Percentiles rank a stretch among this genome's conserved stretches.
Conservation (phyloP, 768 basidiomycete genomes). For the Panellus pusillus region DNA sequence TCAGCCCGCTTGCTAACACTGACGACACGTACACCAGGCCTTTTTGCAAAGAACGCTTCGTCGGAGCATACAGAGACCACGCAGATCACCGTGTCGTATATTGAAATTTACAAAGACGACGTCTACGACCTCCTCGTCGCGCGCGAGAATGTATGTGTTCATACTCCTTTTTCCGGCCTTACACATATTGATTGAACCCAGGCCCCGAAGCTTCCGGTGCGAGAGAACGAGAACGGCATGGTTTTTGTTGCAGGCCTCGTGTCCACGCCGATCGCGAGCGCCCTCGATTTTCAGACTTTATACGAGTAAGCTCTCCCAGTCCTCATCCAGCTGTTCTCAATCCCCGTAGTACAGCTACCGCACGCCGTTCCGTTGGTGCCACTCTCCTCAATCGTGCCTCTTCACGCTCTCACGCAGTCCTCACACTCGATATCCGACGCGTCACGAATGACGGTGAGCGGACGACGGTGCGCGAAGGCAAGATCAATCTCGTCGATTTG, state of each 20-base stretch:
- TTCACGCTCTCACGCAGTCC: constrained; percentile 86
- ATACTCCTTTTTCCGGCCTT: background rate
- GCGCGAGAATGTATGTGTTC: constrained; percentile 57
- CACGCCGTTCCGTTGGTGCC: constrained; percentile 79
- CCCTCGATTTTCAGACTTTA: constrained; percentile 45
- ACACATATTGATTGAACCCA: constrained; percentile 13
- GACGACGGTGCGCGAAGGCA: constrained; percentile 40
- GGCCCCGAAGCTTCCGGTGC: constrained; percentile 55
- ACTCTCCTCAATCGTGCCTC: constrained; percentile 84
- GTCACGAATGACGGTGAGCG: background rate
- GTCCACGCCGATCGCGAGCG: constrained; percentile 38
- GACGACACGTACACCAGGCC: constrained; percentile 38
- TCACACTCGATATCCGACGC: constrained; percentile 64
- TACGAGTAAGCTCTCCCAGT: constrained; percentile 39
- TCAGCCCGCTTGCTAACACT: background rate
- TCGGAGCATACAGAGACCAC: background rate
- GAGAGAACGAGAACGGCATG: constrained; percentile 53
- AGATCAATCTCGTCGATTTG: constrained; percentile 85
- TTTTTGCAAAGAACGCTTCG: constrained; percentile 51
- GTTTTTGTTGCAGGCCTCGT: constrained; percentile 57
- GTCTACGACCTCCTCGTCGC: constrained; percentile 83
- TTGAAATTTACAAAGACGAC: constrained; percentile 93
- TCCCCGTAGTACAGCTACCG: constrained; percentile 57
- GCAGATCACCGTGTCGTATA: constrained; percentile 61
- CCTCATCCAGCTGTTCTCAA: background rate